Base-by-base conservation (phyloP, 805 yeast species). In the Yamadazyma laniorum region DNA sequence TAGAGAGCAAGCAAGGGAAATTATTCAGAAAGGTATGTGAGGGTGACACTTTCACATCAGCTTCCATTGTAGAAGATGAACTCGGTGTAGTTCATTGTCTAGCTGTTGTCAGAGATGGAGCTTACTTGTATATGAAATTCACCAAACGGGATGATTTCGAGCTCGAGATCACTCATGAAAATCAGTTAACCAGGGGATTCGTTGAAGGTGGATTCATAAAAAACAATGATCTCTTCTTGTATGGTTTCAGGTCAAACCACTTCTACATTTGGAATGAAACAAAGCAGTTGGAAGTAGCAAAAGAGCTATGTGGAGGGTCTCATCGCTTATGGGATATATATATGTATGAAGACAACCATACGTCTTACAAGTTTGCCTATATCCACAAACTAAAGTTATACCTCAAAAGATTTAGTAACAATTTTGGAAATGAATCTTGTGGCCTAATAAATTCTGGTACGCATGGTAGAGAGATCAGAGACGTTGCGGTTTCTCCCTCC, bases 401-500 rank as follows among this genome's bases (percentile, higher is more conserved):
- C 34, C 49, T 75, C 16, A 67, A 70, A 38, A 23, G 18, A 0
- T 53, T 57, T 38, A 35, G 30, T 7, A 43, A 40, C 19, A 46
- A 58, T 27, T 59, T 61, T 29, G 30, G 37, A 4, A 13, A 25
- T 6, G 16, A 18, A 11, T 33, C 39, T 3, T 39, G 50, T 33
- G 67, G 67, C 0, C 40, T 67, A 15, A 47, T 67, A 5, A 65
- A 65, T 25, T 63, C 70, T 7, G 96, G 97, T 0, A 72, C 87
- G 1, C 98, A 93, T 58, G 99, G 99, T 1, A 74, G 98, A 45
- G 99, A 93, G 58, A 77, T 91, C 5, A 71, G 99, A 48, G 85
- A 80, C 39, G 66, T 90, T 12, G 72, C 84, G 2, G 68, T 82
- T n/a, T 69, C 76, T 6, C 61, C 73, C 0, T n/a, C 3, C 6